phyloP scores from a whole-genome alignment of 192 early-diverging fungal genomes.

The Dissophora ornata region DNA sequence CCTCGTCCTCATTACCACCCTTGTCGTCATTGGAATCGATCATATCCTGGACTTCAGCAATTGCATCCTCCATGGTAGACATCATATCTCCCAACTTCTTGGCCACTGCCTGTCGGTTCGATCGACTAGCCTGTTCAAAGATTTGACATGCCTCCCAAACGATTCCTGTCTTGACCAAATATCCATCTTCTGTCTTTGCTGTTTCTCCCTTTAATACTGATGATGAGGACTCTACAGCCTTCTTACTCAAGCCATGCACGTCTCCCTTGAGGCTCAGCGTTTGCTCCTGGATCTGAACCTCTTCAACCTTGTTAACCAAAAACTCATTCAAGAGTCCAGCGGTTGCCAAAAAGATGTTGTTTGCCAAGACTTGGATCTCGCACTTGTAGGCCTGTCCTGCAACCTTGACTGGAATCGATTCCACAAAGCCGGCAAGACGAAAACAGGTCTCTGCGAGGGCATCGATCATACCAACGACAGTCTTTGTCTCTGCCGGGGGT shows the following conservation, averaged over 20 bases:
- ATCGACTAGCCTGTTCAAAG: slow-evolving; percentile 53
- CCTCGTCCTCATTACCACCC: slow-evolving; percentile 25
- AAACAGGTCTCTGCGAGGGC: slow-evolving; percentile 54
- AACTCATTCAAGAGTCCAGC: slow-evolving; percentile 54
- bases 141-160: slow-evolving; percentile 57
- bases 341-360: slow-evolving; percentile 42
- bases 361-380: slow-evolving; percentile 38
- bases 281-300: slow-evolving; percentile 37
- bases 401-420: slow-evolving; percentile 49
- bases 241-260: background rate
- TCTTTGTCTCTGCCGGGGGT: slow-evolving; percentile 50
- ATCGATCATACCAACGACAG: slow-evolving; percentile 50
- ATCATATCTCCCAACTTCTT: slow-evolving; percentile 56
- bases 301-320: slow-evolving; percentile 41
- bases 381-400: slow-evolving; percentile 52
- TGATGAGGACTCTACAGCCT: background rate
- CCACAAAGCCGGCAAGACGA: slow-evolving; percentile 54
- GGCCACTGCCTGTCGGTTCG: slow-evolving; percentile 50
- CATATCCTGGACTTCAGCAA: slow-evolving; percentile 51
- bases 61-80: slow-evolving; percentile 56
- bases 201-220: background rate
- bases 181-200: slow-evolving; percentile 13
- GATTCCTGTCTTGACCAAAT: slow-evolving; percentile 54
- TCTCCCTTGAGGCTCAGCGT: slow-evolving; percentile 4
- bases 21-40: slow-evolving; percentile 48